phyloP scores from a whole-genome alignment of 1,284 basidiomycete genomes.

The Cryptococcus floricola region DNA sequence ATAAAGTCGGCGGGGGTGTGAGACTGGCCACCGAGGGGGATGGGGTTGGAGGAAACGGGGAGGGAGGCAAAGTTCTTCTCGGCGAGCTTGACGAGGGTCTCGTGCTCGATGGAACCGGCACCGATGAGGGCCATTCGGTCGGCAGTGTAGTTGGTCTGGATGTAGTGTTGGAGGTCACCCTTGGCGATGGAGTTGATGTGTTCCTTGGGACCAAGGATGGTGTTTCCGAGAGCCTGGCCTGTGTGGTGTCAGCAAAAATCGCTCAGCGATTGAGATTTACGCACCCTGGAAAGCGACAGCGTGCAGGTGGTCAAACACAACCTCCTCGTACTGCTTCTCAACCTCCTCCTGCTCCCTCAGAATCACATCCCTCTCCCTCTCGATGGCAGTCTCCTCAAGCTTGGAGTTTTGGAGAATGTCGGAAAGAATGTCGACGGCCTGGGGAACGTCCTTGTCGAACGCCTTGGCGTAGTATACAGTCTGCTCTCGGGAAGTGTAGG shows the following conservation, averaged over 20 bases:
- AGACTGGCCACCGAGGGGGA: constrained; percentile 73
- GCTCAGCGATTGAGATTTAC: constrained; percentile 10
- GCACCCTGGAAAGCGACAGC: constrained; percentile 74
- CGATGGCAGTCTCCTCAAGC: constrained; percentile 81
- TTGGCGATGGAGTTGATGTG: constrained; percentile 96
- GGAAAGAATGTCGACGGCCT: constrained; percentile 92
- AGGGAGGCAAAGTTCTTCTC: constrained; percentile 89
- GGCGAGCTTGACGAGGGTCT: constrained; percentile 88
- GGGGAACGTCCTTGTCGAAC: constrained; percentile 91
- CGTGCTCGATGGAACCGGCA: constrained; percentile 90
- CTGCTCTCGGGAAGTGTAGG: constrained; percentile 98
- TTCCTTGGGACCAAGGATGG: constrained; percentile 93
- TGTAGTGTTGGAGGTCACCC: constrained; percentile 84
- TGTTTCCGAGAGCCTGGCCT: constrained; percentile 92
- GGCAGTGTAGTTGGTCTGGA: constrained; percentile 86
- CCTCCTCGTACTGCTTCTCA: constrained; percentile 96
- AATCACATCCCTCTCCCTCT: constrained; percentile 96
- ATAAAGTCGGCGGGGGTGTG: constrained; percentile 77
- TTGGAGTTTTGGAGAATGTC: constrained; percentile 99
- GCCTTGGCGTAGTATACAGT: constrained; percentile 99
- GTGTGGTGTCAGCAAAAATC: constrained; percentile 5
- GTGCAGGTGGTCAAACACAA: constrained; percentile 98
- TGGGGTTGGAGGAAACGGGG: constrained; percentile 81
- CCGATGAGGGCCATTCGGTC: constrained; percentile 99
- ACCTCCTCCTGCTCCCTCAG: constrained; percentile 98